Conservation (phyloP, 306 rosid genomes). For the Neltuma alba region DNA sequence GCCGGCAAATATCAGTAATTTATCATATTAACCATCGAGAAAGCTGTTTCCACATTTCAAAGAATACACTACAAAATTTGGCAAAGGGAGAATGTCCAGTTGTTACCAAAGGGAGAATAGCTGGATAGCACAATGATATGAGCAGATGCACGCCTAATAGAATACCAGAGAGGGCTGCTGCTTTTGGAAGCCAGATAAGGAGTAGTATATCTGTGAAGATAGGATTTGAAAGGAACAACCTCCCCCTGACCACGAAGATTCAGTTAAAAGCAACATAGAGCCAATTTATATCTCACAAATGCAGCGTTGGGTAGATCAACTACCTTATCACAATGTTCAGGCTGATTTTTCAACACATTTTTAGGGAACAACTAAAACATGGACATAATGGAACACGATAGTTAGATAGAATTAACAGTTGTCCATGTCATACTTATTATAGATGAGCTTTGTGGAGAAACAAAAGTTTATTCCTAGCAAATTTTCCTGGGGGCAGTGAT, state of each 20-base stretch:
- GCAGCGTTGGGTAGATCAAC: constrained; percentile 1
- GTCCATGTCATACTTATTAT: constrained; percentile 3
- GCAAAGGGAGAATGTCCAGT: constrained; percentile 23
- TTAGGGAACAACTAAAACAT: not conserved
- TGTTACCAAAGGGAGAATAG: constrained; percentile 90
- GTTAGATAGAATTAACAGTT: constrained; percentile 5
- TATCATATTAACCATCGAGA: not conserved
- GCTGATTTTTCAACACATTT: constrained; percentile 30
- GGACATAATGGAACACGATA: constrained; percentile 1
- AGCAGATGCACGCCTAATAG: constrained; percentile 94
- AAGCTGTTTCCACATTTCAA: constrained; percentile 10
- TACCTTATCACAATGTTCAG: constrained; percentile 28
- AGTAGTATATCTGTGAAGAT: constrained; percentile 71
- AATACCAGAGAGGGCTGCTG: constrained; percentile 94
- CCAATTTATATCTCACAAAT: constrained; percentile 21
- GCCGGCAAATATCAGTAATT: constrained; percentile 34
- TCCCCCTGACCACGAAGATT: constrained; percentile 64
- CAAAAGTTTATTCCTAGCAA: not conserved
- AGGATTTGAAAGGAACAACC: constrained; percentile 82
- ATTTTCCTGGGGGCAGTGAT: not conserved
- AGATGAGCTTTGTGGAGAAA: constrained; percentile 24
- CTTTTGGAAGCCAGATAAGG: constrained; percentile 85
- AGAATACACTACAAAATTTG: constrained; percentile 20
- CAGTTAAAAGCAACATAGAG: constrained; percentile 14
- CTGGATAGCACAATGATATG: constrained; percentile 90